Evolutionary conservation across 768 basidiomycete species (phyloP), one percentile per base, ranked within the genome.

Genomic region (Serendipita sp.): DNA sequence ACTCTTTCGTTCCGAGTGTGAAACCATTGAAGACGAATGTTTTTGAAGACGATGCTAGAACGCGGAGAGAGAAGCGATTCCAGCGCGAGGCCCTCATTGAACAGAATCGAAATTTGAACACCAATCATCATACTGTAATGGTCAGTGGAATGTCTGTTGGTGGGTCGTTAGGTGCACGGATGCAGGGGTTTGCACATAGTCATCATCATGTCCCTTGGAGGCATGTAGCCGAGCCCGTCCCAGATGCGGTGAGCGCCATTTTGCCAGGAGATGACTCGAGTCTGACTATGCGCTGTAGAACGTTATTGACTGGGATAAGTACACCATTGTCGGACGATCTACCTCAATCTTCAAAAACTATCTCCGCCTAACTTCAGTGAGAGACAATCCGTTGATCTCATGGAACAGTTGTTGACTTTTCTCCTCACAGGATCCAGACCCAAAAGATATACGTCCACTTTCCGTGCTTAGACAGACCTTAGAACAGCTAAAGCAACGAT

Each of bases 331-430:
- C 64, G 96, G 96, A 60, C 94, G 87, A 45, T 92, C 82, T 63
- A 79, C 80, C 69, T 88, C 88, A 68, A 75, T 96, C 29, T 97
- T 97, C 79, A 99, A 98, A 77, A 89, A 94, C 66, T 99, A 97
- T 73, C 77, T 99, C 16, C 84, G 96, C 48, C 75, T 99, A 64
- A 99, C 96, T 52, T 87, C 89, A 68, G 93, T 92, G 68, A 66
- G 81, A 70, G 29, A 66, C 52, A 63, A 43, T 29, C 27, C 36
- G 45, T 18, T 46, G 45, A 60, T 33, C 29, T 64, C n/a, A 65
- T 65, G 15, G 55, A 31, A 27, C 33, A 27, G 8, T 40, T 60
- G 46, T 44, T 37, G 16, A 52, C 36, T 50, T 40, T n/a, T 60
- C n/a, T 13, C 40, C 40, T 40, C 40, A 40, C 70, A 95, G 93